Evolutionary conservation across 2,329 filamentous ascomycete species (phyloP).

Genomic region (Colletotrichum agaves): DNA sequence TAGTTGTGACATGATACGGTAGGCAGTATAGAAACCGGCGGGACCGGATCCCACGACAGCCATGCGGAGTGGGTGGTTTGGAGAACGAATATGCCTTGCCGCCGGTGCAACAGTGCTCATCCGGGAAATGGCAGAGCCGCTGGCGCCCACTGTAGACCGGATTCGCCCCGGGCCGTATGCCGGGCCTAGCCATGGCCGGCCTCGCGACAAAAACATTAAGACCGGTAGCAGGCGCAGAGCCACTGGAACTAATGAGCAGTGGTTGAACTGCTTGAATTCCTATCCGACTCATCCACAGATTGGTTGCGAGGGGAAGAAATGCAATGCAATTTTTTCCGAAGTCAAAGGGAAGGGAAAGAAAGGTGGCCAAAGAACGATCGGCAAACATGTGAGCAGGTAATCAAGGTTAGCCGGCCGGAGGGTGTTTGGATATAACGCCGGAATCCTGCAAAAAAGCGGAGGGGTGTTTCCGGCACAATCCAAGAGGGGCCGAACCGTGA

Average conservation of each 20-base stretch:
- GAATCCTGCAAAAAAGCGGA: not conserved
- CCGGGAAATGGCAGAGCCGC: not conserved
- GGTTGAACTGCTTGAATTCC: too few relatives aligned
- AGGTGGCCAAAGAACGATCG: not conserved
- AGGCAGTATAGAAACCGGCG: slow-evolving; percentile 94
- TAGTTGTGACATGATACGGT: slow-evolving; percentile 82
- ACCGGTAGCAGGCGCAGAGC: not conserved
- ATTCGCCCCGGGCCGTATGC: not conserved
- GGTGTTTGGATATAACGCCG: slow-evolving; percentile 14
- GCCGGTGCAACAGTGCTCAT: not conserved
- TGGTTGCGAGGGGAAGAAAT: too few relatives aligned
- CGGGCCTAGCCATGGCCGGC: not conserved
- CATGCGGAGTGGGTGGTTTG: slow-evolving; percentile 71
- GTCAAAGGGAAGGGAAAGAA: not conserved
- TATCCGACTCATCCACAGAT: too few relatives aligned
- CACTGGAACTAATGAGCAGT: too few relatives aligned
- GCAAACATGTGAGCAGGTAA: not conserved
- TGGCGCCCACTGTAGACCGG: slow-evolving; percentile 4
- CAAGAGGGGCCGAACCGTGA: not conserved
- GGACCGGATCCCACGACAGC: slow-evolving; percentile 94
- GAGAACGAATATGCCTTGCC: slow-evolving; percentile 32
- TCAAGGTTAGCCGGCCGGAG: not conserved
- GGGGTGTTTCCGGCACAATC: not conserved
- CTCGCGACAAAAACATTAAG: slow-evolving; percentile 16
- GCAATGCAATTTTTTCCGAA: too few relatives aligned